Evolutionary conservation across 164 flowering plant genomes (phyloP).

Genomic region (Echeveria elegans): DNA sequence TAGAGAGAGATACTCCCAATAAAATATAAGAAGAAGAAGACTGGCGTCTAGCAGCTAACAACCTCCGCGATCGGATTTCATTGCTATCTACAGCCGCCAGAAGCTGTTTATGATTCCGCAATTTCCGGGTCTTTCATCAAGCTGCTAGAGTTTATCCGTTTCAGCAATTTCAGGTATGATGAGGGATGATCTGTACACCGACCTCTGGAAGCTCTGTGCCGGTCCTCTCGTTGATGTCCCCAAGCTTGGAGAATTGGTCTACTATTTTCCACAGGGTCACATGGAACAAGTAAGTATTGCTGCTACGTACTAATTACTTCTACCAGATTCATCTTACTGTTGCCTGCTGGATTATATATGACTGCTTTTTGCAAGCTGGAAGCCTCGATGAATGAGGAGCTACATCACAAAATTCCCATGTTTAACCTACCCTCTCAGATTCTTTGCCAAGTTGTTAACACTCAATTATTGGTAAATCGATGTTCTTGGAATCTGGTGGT

Average conservation of each 20-base stretch:
- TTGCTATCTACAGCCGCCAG: too few relatives aligned
- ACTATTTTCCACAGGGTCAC: slow-evolving; percentile 87
- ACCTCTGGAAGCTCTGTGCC: too few relatives aligned
- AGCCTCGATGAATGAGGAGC: slow-evolving; percentile 79
- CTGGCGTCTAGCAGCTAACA: too few relatives aligned
- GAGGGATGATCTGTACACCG: too few relatives aligned
- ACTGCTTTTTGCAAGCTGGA: slow-evolving; percentile 50
- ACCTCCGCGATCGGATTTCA: too few relatives aligned
- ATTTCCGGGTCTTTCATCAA: too few relatives aligned
- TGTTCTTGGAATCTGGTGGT: not conserved
- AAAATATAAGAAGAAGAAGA: too few relatives aligned
- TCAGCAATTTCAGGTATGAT: too few relatives aligned
- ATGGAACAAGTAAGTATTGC: slow-evolving; percentile 78
- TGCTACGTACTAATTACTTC: not conserved
- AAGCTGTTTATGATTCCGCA: too few relatives aligned
- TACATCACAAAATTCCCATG: slow-evolving; percentile 49
- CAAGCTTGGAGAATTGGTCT: slow-evolving; percentile 68
- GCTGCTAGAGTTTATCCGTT: too few relatives aligned
- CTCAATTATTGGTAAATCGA: slow-evolving; percentile 44
- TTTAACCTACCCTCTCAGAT: slow-evolving; percentile 61
- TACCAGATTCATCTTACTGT: not conserved
- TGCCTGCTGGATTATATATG: not conserved
- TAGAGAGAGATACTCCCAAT: too few relatives aligned
- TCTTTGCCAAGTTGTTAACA: slow-evolving; percentile 59
- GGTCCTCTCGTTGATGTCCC: too few relatives aligned